These are phyloP conservation scores for Colletotrichum musicola DNA, from an alignment of 2,329 filamentous ascomycete species.

Conservation along the genomic window DNA sequence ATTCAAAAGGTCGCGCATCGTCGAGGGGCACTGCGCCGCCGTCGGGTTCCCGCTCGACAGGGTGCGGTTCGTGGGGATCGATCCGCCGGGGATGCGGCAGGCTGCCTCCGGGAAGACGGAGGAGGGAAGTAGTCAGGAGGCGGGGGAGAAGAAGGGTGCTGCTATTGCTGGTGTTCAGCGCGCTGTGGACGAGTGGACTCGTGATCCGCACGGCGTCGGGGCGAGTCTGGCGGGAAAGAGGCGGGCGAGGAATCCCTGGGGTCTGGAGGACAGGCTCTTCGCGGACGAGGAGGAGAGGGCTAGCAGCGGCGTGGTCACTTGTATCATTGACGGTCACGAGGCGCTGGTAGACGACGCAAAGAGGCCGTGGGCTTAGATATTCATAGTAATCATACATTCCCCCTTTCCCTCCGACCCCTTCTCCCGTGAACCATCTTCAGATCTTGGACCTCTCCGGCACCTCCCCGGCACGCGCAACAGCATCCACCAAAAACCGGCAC, in stretches of 20 bases:
- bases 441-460: slow-evolving; percentile 47
- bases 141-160: slow-evolving; percentile 52
- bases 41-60: slow-evolving; percentile 64
- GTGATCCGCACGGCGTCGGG: slow-evolving; percentile 65
- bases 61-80: slow-evolving; percentile 71
- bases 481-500: slow-evolving; percentile 70
- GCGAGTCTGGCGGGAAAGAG: slow-evolving; percentile 62
- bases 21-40: slow-evolving; percentile 73
- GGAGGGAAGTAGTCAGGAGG: slow-evolving; percentile 37
- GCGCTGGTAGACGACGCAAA: slow-evolving; percentile 53
- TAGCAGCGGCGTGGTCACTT: slow-evolving; percentile 54
- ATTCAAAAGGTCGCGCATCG: slow-evolving; percentile 75
- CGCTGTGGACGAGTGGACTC: slow-evolving; percentile 62
- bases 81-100: slow-evolving; percentile 65
- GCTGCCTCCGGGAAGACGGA: background rate
- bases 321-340: slow-evolving; percentile 51
- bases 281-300: slow-evolving; percentile 46
- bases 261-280: slow-evolving; percentile 59
- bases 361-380: slow-evolving; percentile 54
- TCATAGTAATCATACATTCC: background rate
- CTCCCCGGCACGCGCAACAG: slow-evolving; percentile 50
- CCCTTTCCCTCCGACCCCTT: too few relatives aligned
- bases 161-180: slow-evolving; percentile 57
- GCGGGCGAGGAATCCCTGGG: slow-evolving; percentile 63
- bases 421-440: background rate